Base-by-base conservation (phyloP, 2,329 filamentous ascomycete species). In the Pseudopyrenochaeta lycopersici region DNA sequence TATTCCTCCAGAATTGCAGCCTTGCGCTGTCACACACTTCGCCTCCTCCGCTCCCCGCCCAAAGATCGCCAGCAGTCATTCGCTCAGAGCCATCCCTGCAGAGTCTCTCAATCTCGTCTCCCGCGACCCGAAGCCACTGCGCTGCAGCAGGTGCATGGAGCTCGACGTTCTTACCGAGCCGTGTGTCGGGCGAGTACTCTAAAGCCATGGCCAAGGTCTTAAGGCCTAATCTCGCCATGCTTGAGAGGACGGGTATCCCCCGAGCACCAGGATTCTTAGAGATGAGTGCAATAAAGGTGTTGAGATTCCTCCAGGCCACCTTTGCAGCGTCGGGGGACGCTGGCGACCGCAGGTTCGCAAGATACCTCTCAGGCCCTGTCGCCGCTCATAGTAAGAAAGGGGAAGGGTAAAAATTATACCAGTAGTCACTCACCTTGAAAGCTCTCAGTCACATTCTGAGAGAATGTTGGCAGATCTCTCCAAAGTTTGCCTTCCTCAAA, bases 121-220 rank as follows among this genome's bases (percentile, higher is more conserved):
- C 49, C 14, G 49, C 53, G 11, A 56, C 42, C 9, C 45, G 33
- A 6, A 56, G 14, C 49, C 53, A 56, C 23, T 56, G 33, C 33
- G 41, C 45, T n/a, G 49, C 48, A 14, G 49, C 53, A 39, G 53
- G 53, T 31, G 39, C 48, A 33, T 56, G 53, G 9, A 56, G 18
- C 18, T 56, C 48, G 11, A 15, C 12, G n/a, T 52, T 38, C 17
- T 18, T 45, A 4, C 52, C 49, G 7, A 43, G 15, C 6, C 44
- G 30, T n/a, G 53, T 41, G 3, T 21, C 31, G 9, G 20, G 31
- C 2, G 48, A 45, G 2, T 52, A 9, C n/a, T 56, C 49, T 4
- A 49, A 21, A 18, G 53, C 53, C 49, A 46, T 38, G 4, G 9
- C 18, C 18, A 56, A 32, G 12, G 44, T 41, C 1, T 11, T n/a